Base-by-base conservation (phyloP, 495 filamentous ascomycete genomes). In the Stereocaulon alpinum region DNA sequence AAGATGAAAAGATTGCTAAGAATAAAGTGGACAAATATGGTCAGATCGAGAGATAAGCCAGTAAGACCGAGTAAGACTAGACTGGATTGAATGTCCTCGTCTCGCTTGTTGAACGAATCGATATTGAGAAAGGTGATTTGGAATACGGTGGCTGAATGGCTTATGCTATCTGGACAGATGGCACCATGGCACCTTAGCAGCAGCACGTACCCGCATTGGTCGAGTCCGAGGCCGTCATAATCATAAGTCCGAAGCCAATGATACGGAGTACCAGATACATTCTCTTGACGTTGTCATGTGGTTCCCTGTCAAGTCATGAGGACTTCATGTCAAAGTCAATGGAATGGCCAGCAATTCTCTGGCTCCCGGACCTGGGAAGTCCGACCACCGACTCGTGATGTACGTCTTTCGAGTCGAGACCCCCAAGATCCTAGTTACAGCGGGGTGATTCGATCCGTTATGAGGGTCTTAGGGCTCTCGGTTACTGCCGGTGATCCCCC, bases 341-440 rank as follows among this genome's bases (percentile, higher is more conserved):
- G 44, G 27, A 49, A 18, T 29, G 12, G 66, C 14, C 29, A 32
- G 42, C 45, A 49, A 42, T 61, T 29, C 34, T 37, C 30, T 30
- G 47, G 47, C 47, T 30, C 47, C 17, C 27, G 17, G 34, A 37
- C 34, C 2, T 37, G 9, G 1, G 20, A 41, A 41, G 51, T 41
- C 51, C 51, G 51, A 55, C 34, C 32, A 55, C 32, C 27, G 24
- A 50, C 47, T 50, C 47, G 47, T 50, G 47, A 50, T 50, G 17
- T n/a, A 14, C 30, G 17, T n/a, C 5, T 27, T 32, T n/a, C 34
- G 34, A 37, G 34, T 37, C 3, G 47, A 18, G 17, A 44, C 14
- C 18, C 17, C 18, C 17, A 20, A 44, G 42, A 17, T 44, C 0
- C 10, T 6, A 4, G 1, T 49, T 50, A 50, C 30, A 29, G 47